Evolutionary conservation across 2,329 filamentous ascomycete species (phyloP).

Genomic region (Massarina eburnea): DNA sequence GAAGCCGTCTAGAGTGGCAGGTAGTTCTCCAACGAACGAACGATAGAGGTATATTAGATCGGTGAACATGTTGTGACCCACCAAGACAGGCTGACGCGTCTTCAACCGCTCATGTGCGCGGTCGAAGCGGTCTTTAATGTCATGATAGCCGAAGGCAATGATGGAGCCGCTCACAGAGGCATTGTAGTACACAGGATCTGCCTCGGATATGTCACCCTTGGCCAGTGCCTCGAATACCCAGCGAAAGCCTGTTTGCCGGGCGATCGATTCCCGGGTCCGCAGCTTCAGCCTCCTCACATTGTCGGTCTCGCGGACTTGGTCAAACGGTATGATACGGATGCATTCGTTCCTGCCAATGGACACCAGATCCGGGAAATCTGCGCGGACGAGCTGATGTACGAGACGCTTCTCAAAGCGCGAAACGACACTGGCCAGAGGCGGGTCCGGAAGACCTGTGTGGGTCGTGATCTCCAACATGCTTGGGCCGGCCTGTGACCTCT

Average conservation of each 20-base stretch:
- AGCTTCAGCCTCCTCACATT: constrained; percentile 41
- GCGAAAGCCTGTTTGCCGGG: constrained; percentile 51
- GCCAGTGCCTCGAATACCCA: constrained; percentile 54
- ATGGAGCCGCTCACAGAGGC: constrained; percentile 37
- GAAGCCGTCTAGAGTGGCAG: constrained; percentile 58
- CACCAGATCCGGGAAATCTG: constrained; percentile 57
- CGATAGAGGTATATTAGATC: constrained; percentile 66
- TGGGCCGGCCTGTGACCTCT: constrained; percentile 16
- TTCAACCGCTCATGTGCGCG: constrained; percentile 48
- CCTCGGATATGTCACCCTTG: constrained; percentile 37
- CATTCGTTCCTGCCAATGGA: constrained; percentile 47
- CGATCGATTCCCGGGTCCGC: constrained; percentile 45
- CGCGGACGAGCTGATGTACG: constrained; percentile 66
- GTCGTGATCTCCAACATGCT: constrained; percentile 31
- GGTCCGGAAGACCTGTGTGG: constrained; percentile 24
- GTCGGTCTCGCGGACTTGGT: constrained; percentile 48
- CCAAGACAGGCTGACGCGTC: constrained; percentile 52
- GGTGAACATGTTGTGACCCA: constrained; percentile 67
- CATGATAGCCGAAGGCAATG: constrained; percentile 38
- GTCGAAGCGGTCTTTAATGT: constrained; percentile 42
- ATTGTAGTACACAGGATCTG: constrained; percentile 42
- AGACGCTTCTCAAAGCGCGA: constrained; percentile 63
- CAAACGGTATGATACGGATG: constrained; percentile 46
- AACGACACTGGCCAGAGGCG: constrained; percentile 21
- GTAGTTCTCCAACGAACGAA: constrained; percentile 63